Evolutionary conservation across 1,139 yeast species (phyloP), one percentile per base, ranked within the genome.

Genomic region (Entelexis paramagnoliae): DNA sequence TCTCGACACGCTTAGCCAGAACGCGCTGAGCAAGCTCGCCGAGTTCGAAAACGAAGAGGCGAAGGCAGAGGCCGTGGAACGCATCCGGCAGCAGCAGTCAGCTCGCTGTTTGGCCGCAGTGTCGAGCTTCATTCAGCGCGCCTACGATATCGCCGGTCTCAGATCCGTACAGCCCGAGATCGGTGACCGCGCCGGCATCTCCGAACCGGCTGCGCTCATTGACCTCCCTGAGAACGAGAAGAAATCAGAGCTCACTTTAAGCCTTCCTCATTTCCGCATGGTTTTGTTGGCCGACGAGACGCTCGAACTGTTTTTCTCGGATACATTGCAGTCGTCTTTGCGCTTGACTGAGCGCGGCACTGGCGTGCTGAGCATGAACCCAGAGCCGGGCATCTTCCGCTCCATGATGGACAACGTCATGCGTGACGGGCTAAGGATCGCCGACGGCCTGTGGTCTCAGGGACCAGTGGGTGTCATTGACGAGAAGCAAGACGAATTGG

Each of bases 261-360:
- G 85, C 51, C 71, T 89, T 29, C 89, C 97, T 0, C 88, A 96
- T 0, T 91, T 91, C 70, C 74, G 98, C 59, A 91, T 91, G 98
- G 94, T 91, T 1, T 72, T 91, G 4, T 72, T 91, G 16, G 96
- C 97, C 0, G 96, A 89, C 65, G 97, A 88, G 63, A 85, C 96
- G 0, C 82, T 88, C 59, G 97, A 91, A 64, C 71, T 83, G 40
- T 78, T 89, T 58, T 91, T 91, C 66, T 75, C 86, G 35, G 70
- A 73, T 28, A 83, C 89, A 1, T 72, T 83, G 45, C 75, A 82
- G 50, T 66, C 72, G 9, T 78, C 94, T 0, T 75, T 88, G 48
- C 87, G 83, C 61, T 72, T 88, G 39, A 78, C 80, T 39, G 78
- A 79, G 58, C 59, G 57, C 30, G 70, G 69, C 28, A 66, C 69